A percentile compares a stretch with the other conserved stretches of the same genome.
phyloP scores from a whole-genome alignment of 2,329 filamentous ascomycete species.

The Keithomyces neogunnii region DNA sequence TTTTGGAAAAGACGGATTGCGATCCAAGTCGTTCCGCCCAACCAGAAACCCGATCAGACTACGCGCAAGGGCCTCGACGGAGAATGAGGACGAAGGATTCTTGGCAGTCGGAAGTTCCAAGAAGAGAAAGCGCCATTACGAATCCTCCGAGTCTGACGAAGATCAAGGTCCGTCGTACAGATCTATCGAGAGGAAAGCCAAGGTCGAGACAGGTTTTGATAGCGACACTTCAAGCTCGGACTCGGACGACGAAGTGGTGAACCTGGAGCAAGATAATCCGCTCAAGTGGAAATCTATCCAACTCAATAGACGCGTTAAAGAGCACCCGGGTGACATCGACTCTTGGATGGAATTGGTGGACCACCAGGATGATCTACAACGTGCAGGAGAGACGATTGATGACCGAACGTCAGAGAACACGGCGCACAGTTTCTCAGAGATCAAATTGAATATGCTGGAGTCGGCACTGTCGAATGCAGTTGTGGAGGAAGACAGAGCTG shows the following conservation, averaged over 20 bases:
- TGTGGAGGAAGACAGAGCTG: constrained; percentile 40
- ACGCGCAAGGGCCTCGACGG: constrained; percentile 14
- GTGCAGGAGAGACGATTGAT: constrained; percentile 34
- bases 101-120: constrained; percentile 34
- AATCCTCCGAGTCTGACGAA: constrained; percentile 30
- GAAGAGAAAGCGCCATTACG: constrained; percentile 31
- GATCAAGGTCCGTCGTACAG: constrained; percentile 50
- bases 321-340: constrained; percentile 56
- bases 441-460: constrained; percentile 73
- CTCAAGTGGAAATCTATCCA: constrained; percentile 48
- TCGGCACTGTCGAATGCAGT: constrained; percentile 57
- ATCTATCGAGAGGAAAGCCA: constrained; percentile 57
- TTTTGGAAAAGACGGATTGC: constrained; percentile 38
- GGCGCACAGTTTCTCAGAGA: constrained; percentile 60
- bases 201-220: constrained; percentile 35
- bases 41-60: constrained; percentile 33
- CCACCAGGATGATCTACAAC: constrained; percentile 64
- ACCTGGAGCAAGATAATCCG: constrained; percentile 30
- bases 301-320: constrained; percentile 55
- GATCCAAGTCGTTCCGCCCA: constrained; percentile 27
- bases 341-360: constrained; percentile 73
- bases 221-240: constrained; percentile 44
- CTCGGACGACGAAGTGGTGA: constrained; percentile 26
- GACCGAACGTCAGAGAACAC: constrained; percentile 49
- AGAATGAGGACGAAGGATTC: constrained; percentile 34